phyloP scores from a whole-genome alignment of 768 basidiomycete species.

The Serpula lacrymans region DNA sequence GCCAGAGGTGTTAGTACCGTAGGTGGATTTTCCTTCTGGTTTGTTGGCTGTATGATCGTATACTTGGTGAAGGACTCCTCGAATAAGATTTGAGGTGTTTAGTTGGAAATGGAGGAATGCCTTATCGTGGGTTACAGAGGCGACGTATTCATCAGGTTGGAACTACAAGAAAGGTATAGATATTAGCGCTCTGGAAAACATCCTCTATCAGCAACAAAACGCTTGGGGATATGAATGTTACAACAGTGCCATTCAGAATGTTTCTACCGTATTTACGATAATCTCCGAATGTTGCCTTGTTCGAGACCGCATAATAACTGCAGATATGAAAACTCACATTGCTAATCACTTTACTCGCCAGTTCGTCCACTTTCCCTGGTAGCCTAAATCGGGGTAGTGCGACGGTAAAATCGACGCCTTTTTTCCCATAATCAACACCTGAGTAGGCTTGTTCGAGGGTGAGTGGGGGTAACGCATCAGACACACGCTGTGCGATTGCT shows the following conservation, averaged over 20 bases:
- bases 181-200: neutral
- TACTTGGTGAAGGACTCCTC: conserved; percentile 68
- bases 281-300: too few species aligned
- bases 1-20: conserved; percentile 77
- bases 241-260: neutral
- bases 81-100: conserved; percentile 60
- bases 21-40: conserved; percentile 59
- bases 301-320: too few species aligned
- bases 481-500: conserved; percentile 72
- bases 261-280: conserved; percentile 1
- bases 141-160: conserved; percentile 76
- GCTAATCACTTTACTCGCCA: conserved; percentile 69
- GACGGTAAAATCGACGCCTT: conserved; percentile 90
- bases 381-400: conserved; percentile 90
- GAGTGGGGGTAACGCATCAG: conserved; percentile 60
- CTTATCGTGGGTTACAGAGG: conserved; percentile 64
- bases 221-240: neutral
- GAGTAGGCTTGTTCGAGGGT: conserved; percentile 75
- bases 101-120: conserved; percentile 83
- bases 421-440: conserved; percentile 89
- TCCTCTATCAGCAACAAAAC: neutral
- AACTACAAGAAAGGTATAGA: conserved; percentile 49
- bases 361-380: conserved; percentile 76
- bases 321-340: conserved; percentile 49
- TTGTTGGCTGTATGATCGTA: conserved; percentile 65